Evolutionary conservation across 768 basidiomycete species (phyloP), one percentile per base, ranked within the genome.

Genomic region (Vararia minispora): DNA sequence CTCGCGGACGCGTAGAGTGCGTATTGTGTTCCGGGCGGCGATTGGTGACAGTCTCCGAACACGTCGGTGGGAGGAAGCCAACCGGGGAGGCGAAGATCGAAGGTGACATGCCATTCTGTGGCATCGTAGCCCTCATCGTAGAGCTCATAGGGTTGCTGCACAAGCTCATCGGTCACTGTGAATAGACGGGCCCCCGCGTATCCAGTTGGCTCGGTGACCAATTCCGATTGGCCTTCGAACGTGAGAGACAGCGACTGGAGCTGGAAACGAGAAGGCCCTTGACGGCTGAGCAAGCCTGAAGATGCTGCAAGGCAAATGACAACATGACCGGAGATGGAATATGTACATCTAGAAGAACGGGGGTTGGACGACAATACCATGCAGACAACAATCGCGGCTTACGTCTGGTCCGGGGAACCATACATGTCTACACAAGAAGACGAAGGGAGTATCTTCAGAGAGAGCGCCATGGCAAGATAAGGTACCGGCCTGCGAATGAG

Each of bases 141-240:
- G 41, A 87, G 61, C 45, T 80, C 75, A 20, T 83, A 44, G 9
- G 73, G 65, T 9, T 65, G 65, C n/a, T 54, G 50, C 3, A 64
- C 65, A 16, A 92, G 68, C 47, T 84, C 74, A 33, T 73, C 72
- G 14, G 76, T 72, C 34, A 82, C 53, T 12, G 72, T 64, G 52
- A 78, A 81, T 12, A 94, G 62, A 31, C 88, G 79, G 22, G 76
- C 40, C 7, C 76, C 68, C 11, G 71, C 64, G 54, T 92, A 92
- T 42, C 83, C 76, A 23, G 74, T 69, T 28, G 58, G 59, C 5
- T 72, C 68, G 9, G 78, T 72, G 43, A 79, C 63, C 17, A 77
- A 67, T 55, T 94, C 90, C 14, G 76, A 69, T 58, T 89, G 86
- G 20, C 90, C 90, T 51, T 95, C 90, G 41, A 95, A 87, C 3